Percentiles rank a stretch among this genome's conserved stretches.
Evolutionary conservation across 768 basidiomycete genomes (phyloP).

Genomic region (Tremella yokohamensis): DNA sequence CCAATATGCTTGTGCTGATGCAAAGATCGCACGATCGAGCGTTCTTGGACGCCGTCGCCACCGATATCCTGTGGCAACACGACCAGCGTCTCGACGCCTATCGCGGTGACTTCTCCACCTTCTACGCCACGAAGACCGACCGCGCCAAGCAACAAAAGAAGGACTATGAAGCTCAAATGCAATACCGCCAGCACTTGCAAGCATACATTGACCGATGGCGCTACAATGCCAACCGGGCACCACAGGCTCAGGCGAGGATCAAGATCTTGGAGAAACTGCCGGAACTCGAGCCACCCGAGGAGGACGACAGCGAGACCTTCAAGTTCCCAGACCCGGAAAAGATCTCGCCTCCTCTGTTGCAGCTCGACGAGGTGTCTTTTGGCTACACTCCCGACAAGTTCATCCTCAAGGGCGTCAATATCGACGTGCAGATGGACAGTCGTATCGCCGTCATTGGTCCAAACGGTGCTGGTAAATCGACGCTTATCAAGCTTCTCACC

Average conservation of each 20-base stretch:
- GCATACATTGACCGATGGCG: conserved; percentile 98
- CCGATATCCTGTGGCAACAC: conserved; percentile 94
- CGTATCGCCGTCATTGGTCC: conserved; percentile 92
- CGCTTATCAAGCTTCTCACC: conserved; percentile 89
- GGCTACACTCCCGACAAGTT: conserved; percentile 76
- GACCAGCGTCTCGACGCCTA: conserved; percentile 91
- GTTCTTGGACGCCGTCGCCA: conserved; percentile 93
- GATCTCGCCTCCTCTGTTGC: conserved; percentile 90
- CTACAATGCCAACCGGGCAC: conserved; percentile 92
- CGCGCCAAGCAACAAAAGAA: conserved; percentile 80
- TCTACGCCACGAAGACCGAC: conserved; percentile 97
- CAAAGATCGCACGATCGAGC: conserved; percentile 91
- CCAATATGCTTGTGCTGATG: conserved; percentile 19
- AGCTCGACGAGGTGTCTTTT: conserved; percentile 85
- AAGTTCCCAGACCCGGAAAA: conserved; percentile 97
- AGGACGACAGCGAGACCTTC: conserved; percentile 89
- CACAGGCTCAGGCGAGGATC: conserved; percentile 77
- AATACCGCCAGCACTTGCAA: conserved; percentile 89
- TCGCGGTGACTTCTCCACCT: conserved; percentile 98
- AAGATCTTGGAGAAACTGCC: conserved; percentile 82
- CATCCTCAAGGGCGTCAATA: conserved; percentile 72
- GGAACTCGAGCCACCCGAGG: conserved; percentile 85
- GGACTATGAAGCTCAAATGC: conserved; percentile 95
- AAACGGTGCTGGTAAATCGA: conserved; percentile 95
- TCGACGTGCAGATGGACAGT: conserved; percentile 91